Base-by-base conservation (phyloP, 2,329 filamentous ascomycete genomes). In the Zymoseptoria pseudotritici region DNA sequence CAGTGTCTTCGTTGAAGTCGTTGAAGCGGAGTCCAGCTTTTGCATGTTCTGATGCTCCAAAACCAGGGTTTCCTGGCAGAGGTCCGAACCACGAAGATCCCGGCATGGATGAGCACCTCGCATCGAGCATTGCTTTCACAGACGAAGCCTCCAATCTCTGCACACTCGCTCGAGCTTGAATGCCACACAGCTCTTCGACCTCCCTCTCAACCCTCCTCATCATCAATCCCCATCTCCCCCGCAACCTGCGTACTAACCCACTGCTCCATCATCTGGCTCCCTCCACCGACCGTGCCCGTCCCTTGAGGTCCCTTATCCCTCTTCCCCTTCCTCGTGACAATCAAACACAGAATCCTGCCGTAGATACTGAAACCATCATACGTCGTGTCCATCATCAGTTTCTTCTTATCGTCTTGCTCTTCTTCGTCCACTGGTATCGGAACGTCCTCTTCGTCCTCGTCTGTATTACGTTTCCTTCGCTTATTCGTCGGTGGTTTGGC, bases 291-390 rank as follows among this genome's bases (percentile, higher is more conserved):
- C 49, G 66, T 63, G 11, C 61, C 63, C 11, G 56, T 61, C 7
- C 60, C 53, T 20, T 69, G 68, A 8, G 58, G 64, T 17, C 61
- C 60, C 19, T 62, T 53, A 24, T 65, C 72, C 65, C 76, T 81
- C 66, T 75, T 78, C 54, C 79, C 81, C 65, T 86, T 87, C 62
- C 88, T 86, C 72, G 88, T 89, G 74, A 99, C 87, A 8, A 99
- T 88, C 60, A 99, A 81, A 74, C 92, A 97, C 24, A 99, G 79
- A 53, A 96, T 91, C 67, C 91, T 88, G 10, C 94, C 91, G 76
- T 96, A 96, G 71, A 99, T 97, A 68, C 88, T 90, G 76, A 97
- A 97, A 8, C 94, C 93, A 70, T 97, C 91, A 75, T 97, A 99
- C 13, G 86, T 87, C 24, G 93, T 94, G 63, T 88, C 87, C 78